Evolutionary conservation across 1,139 yeast species (phyloP).

Genomic region (Blastobotrys raffinosifermentans): DNA sequence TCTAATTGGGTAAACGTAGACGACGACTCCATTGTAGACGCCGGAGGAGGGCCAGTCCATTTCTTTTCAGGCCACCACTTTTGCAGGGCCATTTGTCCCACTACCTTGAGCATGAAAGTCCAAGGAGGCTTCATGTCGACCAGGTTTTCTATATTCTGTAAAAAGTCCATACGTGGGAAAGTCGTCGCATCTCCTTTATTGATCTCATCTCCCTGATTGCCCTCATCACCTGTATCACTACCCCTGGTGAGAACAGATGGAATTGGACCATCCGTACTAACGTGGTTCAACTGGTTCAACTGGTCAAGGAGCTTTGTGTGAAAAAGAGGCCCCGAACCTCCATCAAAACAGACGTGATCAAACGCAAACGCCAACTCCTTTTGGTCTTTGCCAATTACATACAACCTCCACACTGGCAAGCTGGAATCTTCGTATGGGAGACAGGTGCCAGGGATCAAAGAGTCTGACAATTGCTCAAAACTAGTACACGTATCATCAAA

Average conservation of each 20-base stretch:
- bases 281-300: slow-evolving; percentile 5
- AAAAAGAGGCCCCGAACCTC: slow-evolving; percentile 20
- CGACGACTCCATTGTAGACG: slow-evolving; percentile 13
- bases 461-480: background rate
- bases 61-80: background rate
- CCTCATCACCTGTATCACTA: too few relatives aligned
- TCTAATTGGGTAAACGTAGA: slow-evolving; percentile 12
- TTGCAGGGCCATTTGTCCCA: background rate
- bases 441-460: slow-evolving; percentile 2
- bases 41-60: slow-evolving; percentile 9
- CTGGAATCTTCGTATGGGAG: slow-evolving; percentile 11
- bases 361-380: slow-evolving; percentile 13
- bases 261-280: too few relatives aligned
- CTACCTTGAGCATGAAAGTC: background rate
- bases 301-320: slow-evolving; percentile 15
- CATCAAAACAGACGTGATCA: slow-evolving; percentile 22
- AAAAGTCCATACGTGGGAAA: slow-evolving; percentile 7
- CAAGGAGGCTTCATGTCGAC: slow-evolving; percentile 15
- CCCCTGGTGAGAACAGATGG: too few relatives aligned
- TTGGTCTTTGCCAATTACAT: slow-evolving; percentile 11
- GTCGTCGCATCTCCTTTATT: slow-evolving; percentile 4
- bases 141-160: slow-evolving; percentile 10
- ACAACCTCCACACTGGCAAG: slow-evolving; percentile 20
- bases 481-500: too few relatives aligned
- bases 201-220: background rate